These are phyloP conservation scores for Agapanthus africanus DNA, from an alignment of 106 monocot genomes.

Conservation along the genomic window DNA sequence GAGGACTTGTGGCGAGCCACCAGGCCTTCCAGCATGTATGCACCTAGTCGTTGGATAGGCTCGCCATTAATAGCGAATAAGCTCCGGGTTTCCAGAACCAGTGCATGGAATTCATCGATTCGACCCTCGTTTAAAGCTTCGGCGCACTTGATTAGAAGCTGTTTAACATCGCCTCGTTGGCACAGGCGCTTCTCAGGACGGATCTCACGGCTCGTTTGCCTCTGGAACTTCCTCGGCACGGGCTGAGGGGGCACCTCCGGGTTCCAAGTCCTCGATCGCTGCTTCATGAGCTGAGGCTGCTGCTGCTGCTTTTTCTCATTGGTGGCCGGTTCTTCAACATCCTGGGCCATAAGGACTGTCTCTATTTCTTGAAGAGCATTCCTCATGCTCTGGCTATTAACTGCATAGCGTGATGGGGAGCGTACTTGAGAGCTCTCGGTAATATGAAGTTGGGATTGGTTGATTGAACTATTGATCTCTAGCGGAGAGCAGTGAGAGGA, in stretches of 20 bases:
- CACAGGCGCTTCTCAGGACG: not conserved
- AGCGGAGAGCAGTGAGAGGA: constrained; percentile 16
- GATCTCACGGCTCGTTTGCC: constrained; percentile 1
- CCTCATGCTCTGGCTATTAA: constrained; percentile 32
- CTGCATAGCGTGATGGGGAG: constrained; percentile 19
- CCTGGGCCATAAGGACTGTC: constrained; percentile 74
- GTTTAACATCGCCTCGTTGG: constrained; percentile 27
- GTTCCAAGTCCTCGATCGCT: too few species aligned
- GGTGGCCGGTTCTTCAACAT: constrained; percentile 28
- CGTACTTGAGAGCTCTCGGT: too few species aligned
- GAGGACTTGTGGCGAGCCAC: constrained; percentile 61
- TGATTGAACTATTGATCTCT: constrained; percentile 33
- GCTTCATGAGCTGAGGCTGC: too few species aligned
- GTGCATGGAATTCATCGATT: constrained; percentile 27
- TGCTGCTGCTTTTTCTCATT: constrained; percentile 17
- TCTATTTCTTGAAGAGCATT: constrained; percentile 61
- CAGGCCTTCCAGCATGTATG: constrained; percentile 75
- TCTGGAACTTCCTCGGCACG: not conserved
- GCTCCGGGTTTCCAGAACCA: constrained; percentile 28
- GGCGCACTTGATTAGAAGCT: constrained; percentile 51
- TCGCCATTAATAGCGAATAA: constrained; percentile 53
- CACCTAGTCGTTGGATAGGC: constrained; percentile 71
- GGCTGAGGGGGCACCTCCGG: constrained; percentile 5
- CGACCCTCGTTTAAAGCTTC: constrained; percentile 49
- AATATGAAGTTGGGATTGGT: too few species aligned